These are phyloP conservation scores for Talaromyces albobiverticillius DNA, from an alignment of 2,329 filamentous ascomycete species.

Conservation along the genomic window DNA sequence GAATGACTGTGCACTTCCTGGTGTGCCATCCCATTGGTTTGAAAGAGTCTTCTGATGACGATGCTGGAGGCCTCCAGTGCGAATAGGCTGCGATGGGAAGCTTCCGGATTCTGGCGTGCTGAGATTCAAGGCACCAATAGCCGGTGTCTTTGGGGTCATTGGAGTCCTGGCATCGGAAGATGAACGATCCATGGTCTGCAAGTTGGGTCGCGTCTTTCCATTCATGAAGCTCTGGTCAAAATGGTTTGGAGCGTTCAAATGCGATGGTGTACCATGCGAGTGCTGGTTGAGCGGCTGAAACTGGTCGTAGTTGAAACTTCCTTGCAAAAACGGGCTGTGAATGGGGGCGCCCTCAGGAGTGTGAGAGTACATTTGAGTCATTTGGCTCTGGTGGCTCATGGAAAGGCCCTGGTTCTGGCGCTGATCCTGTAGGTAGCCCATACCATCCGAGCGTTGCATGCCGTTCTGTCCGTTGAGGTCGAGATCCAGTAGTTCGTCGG, in stretches of 20 bases:
- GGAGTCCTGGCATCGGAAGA: slow-evolving; percentile 73
- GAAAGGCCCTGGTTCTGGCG: slow-evolving; percentile 51
- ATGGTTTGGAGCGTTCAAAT: slow-evolving; percentile 38
- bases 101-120: slow-evolving; percentile 67
- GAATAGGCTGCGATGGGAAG: slow-evolving; percentile 76
- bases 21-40: slow-evolving; percentile 87
- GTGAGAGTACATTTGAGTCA: slow-evolving; percentile 76
- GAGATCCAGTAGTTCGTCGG: slow-evolving; percentile 80
- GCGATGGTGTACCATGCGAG: slow-evolving; percentile 36
- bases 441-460: slow-evolving; percentile 30
- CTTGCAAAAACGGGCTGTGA: slow-evolving; percentile 79
- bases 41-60: slow-evolving; percentile 78
- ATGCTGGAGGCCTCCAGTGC: slow-evolving; percentile 58
- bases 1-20: slow-evolving; percentile 79
- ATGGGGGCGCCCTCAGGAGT: slow-evolving; percentile 90
- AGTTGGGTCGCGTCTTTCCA: slow-evolving; percentile 56
- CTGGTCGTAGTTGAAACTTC: slow-evolving; percentile 71
- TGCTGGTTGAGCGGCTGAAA: slow-evolving; percentile 66
- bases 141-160: slow-evolving; percentile 82
- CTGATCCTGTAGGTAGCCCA: slow-evolving; percentile 50
- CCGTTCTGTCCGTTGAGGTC: slow-evolving; percentile 43
- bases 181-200: slow-evolving; percentile 69
- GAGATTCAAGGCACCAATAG: slow-evolving; percentile 69
- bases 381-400: slow-evolving; percentile 65
- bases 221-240: slow-evolving; percentile 58